Evolutionary conservation across 192 early-diverging fungal genomes (phyloP), one percentile per base, ranked within the genome.

Genomic region (Phlyctochytrium planicorne): DNA sequence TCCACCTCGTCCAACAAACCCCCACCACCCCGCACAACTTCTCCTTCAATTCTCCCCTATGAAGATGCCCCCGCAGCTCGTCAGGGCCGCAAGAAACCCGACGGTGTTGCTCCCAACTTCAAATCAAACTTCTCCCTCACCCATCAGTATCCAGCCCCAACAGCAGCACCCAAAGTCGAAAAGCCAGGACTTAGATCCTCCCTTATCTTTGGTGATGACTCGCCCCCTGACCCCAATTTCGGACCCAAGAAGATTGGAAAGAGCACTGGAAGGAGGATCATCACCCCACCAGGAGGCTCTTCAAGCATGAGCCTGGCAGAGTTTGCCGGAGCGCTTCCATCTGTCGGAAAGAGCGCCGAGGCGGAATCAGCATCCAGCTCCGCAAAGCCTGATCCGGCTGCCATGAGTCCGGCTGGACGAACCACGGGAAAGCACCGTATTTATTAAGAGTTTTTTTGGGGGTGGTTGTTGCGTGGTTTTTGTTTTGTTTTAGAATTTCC

Each of bases 391-490:
- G 66, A 67, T 34, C 66, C 66, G 23, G 66, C 66, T 31, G 23
- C 56, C 66, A 36, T 67, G 29, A 23, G 17, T 6, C 27, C 32
- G 24, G 66, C 66, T 6, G 66, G 66, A 17, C 12, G 27, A 20
- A 12, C 55, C 12, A 34, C 66, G 27, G 66, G 66, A 20, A 67
- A 67, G 55, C 66, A 67, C 34, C 17, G 66, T 12, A 53, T 67
- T 61, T 67, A 67, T 33, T 67, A 31, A 60, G 31, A 25, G 55
- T 50, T 10, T 14, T 50, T n/a, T 50, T 50, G 40, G 10, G 10
- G 10, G 40, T 50, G 10, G 40, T 50, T 10, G 40, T 10, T 50
- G n/a, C n/a, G n/a, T n/a, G n/a, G n/a, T n/a, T n/a, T n/a, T n/a
- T n/a, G n/a, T n/a, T n/a, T n/a, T n/a, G n/a, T n/a, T n/a, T n/a